Evolutionary conservation across 202 grass and related monocot species (phyloP).

Genomic region (Brachypodium distachyon): DNA sequence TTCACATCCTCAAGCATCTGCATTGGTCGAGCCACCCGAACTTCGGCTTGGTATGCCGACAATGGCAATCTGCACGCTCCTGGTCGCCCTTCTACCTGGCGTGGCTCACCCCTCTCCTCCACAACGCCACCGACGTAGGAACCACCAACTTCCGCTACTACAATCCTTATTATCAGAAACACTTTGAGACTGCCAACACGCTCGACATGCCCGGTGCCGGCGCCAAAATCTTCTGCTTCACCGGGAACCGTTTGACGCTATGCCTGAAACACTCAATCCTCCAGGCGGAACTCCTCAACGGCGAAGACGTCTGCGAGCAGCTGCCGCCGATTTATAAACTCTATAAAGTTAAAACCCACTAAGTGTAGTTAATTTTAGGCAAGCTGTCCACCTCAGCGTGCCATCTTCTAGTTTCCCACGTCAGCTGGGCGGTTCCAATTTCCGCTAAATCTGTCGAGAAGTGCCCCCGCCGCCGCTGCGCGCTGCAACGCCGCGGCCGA

Average conservation of each 20-base stretch:
- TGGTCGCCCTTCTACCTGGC: constrained; percentile 7
- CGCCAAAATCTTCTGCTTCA: background rate
- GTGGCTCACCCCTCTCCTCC: constrained; percentile 11
- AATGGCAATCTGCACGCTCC: background rate
- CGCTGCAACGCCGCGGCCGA: too few relatives aligned
- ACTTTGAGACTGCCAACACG: background rate
- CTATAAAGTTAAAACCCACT: too few relatives aligned
- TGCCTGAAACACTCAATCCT: background rate
- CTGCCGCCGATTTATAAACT: too few relatives aligned
- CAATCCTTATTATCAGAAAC: constrained; percentile 3
- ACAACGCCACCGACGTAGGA: constrained; percentile 8
- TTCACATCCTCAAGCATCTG: background rate
- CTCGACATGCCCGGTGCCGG: background rate
- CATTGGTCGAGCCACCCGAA: background rate
- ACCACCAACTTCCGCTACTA: constrained; percentile 17
- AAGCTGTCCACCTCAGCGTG: too few relatives aligned
- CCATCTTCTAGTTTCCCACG: too few relatives aligned
- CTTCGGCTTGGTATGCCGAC: background rate
- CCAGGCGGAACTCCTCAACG: background rate
- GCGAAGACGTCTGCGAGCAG: background rate
- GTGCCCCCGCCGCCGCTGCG: too few relatives aligned
- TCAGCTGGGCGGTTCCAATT: too few relatives aligned
- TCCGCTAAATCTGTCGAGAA: too few relatives aligned
- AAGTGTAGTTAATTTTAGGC: too few relatives aligned
- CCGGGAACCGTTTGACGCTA: background rate